Base-by-base conservation (phyloP, 2,329 filamentous ascomycete genomes). In the Sporothrix euskadiensis region DNA sequence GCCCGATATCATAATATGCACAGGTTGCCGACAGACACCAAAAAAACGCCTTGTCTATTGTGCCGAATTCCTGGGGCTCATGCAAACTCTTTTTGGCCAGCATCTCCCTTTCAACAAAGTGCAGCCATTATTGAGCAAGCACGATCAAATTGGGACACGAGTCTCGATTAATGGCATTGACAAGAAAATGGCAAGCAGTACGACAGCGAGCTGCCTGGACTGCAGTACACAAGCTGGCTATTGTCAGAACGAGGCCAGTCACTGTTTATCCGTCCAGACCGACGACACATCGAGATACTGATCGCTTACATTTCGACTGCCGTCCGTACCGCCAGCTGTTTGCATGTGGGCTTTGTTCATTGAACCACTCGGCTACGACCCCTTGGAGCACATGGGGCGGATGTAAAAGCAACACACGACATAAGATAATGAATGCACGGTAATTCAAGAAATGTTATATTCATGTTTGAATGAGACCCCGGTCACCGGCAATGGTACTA, bases 221-320 rank as follows among this genome's bases (percentile, higher is more conserved):
- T 22, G 32, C 14, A 41, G 22, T 14, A 16, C 4, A 16, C 16
- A 10, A 54, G n/a, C 6, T 26, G 19, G 1, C 39, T 19, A n/a
- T 35, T 26, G n/a, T n/a, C n/a, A n/a, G 35, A 65, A 16, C 10
- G 35, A 65, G 10, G 35, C 35, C 8, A 14, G 41, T 26, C 56
- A 22, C n/a, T 63, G 59, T 26, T 26, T 44, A 35, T 26, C 39
- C n/a, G n/a, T 44, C 59, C 41, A 30, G 39, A 59, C 54, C 69
- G 69, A 71, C 68, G 32, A 57, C 68, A 22, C 10, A 70, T 57
- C 49, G 47, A 71, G 69, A 61, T 71, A 61, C 69, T 54, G 54
- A 61, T 69, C 66, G 47, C 47, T 22, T 56, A 39, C 32, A 52
- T 14, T 10, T 16, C 16, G 14, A 26, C 7, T 68, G 65, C 35